Conservation (phyloP, 2,329 filamentous ascomycete species). For the Didymella arachidicola region DNA sequence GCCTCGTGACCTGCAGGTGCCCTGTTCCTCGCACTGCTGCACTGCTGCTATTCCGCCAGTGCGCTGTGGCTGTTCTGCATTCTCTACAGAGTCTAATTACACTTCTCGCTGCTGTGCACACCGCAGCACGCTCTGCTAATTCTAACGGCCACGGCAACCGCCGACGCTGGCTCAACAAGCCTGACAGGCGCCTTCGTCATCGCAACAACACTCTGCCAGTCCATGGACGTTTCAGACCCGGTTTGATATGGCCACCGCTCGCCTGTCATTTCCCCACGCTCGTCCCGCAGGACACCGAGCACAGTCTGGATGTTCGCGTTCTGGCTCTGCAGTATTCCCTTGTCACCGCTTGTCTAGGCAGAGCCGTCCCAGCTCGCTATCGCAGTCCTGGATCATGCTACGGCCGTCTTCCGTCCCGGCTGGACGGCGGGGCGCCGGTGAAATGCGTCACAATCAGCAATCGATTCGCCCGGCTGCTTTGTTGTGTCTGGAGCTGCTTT, state of each 20-base stretch:
- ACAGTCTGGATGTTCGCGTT: not conserved
- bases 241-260: conserved; percentile 9
- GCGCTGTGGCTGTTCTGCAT: conserved; percentile 1
- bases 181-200: conserved; percentile 18
- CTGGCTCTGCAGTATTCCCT: not conserved
- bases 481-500: conserved; percentile 12
- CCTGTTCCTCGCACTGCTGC: not conserved
- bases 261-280: conserved; percentile 23
- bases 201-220: conserved; percentile 8
- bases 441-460: conserved; percentile 19
- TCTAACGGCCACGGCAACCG: conserved; percentile 12
- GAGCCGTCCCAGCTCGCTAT: conserved; percentile 3
- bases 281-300: conserved; percentile 10
- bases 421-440: conserved; percentile 23
- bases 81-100: no score
- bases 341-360: conserved; percentile 17
- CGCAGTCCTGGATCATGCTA: not conserved
- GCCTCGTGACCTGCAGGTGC: conserved; percentile 11
- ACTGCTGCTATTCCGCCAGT: conserved; percentile 4
- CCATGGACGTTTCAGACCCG: conserved; percentile 14
- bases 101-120: not conserved
- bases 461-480: conserved; percentile 13
- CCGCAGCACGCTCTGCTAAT: not conserved
- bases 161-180: conserved; percentile 12
- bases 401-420: conserved; percentile 5